Base-by-base conservation (phyloP, 2,329 filamentous ascomycete species). In the Escovopsis sp. region DNA sequence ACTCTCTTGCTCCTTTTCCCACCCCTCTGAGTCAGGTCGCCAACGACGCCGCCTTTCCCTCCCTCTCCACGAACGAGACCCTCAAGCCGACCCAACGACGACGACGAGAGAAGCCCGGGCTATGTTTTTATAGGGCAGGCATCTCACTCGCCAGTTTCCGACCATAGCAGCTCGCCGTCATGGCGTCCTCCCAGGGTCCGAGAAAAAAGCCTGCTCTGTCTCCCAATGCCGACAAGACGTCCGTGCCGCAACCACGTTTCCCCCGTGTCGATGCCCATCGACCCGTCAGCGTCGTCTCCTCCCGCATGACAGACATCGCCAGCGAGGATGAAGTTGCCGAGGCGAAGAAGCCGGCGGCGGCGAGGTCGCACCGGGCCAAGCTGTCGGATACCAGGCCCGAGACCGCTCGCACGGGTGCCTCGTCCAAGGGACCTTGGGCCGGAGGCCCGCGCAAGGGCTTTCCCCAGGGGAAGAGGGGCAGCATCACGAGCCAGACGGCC, bases 241-340 rank as follows among this genome's bases (percentile, higher is more conserved):
- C 51, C 39, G 61, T 63, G 35, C 52, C 57, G 15, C 47, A 46
- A 27, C 57, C 62, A 3, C 56, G 60, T 30, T 59, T 60, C 33
- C 57, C 62, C 3, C 54, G 47, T 33, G 56, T 56, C 49, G 52
- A 62, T 29, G 50, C 57, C 30, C 53, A 62, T 39, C 66, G 70
- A 23, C 66, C 70, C 16, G 65, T 73, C 32, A 80, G 76, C 43
- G 66, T 80, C 39, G 78, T 82, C 35, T 83, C 79, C 19, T 81
- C 77, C 39, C 73, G 74, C 41, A 77, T 83, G 68, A 83, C 77
- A 23, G 72, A 76, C 41, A 70, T 75, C 40, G 65, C 60, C 18
- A 72, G 67, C 15, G 68, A 75, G 35, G 69, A 76, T 44, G 70
- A 67, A 15, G 62, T 58, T 29, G 62, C 58, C 30, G 60, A 63